Conservation (phyloP, 2,329 filamentous ascomycete genomes). For the Sclerotiophoma versabilis region DNA sequence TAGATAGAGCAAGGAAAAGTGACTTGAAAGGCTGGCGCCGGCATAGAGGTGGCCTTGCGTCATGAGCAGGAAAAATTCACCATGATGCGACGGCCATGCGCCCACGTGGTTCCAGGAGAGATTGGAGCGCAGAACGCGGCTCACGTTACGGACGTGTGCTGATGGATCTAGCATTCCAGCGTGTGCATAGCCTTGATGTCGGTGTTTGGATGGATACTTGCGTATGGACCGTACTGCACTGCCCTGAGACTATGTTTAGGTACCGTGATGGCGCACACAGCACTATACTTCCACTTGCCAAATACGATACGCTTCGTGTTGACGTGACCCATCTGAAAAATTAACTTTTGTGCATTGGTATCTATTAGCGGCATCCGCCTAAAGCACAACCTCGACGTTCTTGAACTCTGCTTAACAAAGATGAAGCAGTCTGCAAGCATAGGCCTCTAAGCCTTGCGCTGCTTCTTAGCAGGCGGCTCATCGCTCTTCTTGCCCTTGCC, state of each 20-base stretch:
- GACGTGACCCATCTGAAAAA: neutral
- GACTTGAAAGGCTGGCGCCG: neutral
- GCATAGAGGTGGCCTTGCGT: conserved; percentile 2
- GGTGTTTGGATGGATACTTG: too few species aligned
- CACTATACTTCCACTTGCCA: too few species aligned
- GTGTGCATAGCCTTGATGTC: too few species aligned
- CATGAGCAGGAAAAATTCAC: conserved; percentile 7
- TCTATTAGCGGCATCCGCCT: neutral
- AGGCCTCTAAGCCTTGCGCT: conserved; percentile 46
- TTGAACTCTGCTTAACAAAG: too few species aligned
- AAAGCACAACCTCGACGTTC: neutral
- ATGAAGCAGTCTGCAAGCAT: neutral
- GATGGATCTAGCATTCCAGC: too few species aligned
- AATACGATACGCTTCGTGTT: neutral
- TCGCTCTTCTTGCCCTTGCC: conserved; percentile 55
- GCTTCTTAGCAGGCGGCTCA: conserved; percentile 49
- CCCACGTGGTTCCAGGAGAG: conserved; percentile 2
- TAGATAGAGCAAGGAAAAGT: too few species aligned
- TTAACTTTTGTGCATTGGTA: neutral
- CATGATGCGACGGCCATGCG: neutral
- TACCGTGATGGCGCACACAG: conserved; percentile 2
- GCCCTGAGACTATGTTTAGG: neutral
- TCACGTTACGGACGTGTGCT: too few species aligned
- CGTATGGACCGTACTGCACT: neutral
- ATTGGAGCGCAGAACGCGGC: too few species aligned